Evolutionary conservation across 2,329 filamentous ascomycete species (phyloP), one percentile per base, ranked within the genome.

Genomic region (Talaromyces sp.): DNA sequence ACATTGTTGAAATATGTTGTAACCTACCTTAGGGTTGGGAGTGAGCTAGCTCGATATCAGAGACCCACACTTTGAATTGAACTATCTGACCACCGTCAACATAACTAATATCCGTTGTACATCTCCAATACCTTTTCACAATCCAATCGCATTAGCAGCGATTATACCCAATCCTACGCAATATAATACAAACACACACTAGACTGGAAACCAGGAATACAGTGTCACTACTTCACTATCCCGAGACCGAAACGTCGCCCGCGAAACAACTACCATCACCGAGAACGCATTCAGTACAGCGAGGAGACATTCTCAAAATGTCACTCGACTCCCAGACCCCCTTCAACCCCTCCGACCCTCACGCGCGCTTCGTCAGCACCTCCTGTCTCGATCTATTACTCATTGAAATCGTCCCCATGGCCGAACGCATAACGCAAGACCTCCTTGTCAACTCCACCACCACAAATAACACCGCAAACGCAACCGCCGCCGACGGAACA

Each of bases 391-490:
- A 99, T 79, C 90, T 99, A 71, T 87, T 99, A 64, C 87, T 99
- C 71, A 98, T 98, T 75, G 95, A 99, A 82, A 87, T 99, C 63
- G 95, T 99, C 16, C 95, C 95, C 45, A 90, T 98, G 83, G 91
- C 94, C 5, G 92, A 96, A 78, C 88, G 95, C 69, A 85, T 98
- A 67, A 89, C 92, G 24, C 86, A 88, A 73, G 89, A 95, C 73
- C 83, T 92, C 31, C 50, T 41, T 13, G 10, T 50, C 35, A 47
- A n/a, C n/a, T 45, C 58, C 13, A 24, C 50, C 7, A 43, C 56
- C 27, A 31, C 27, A 5, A 31, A 5, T 31, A 31, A 5, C 27
- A 31, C 27, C 27, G 7, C 27, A 31, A 31, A 31, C 6, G 7
- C 27, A 8, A 22, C 31, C 0, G n/a, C 8, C 35, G 27, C 8